Base-by-base conservation (phyloP, 1,284 basidiomycete species). In the Thecaphora thlaspeos region DNA sequence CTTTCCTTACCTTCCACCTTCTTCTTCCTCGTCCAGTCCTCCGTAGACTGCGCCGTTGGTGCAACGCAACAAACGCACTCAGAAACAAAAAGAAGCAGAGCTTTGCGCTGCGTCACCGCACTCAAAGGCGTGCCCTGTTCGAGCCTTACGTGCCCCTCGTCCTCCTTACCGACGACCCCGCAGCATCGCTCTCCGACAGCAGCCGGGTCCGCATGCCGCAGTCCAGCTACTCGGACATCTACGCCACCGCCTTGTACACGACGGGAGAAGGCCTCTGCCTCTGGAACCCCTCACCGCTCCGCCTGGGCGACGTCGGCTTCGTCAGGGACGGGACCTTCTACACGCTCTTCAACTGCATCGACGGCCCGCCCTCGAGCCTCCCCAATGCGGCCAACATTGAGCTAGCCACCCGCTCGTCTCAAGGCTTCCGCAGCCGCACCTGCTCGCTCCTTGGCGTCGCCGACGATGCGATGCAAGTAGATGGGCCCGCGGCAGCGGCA, bases 251-350 rank as follows among this genome's bases (percentile, higher is more conserved):
- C 43, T 43, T 71, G 9, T 69, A 71, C 43, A 48, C 52, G 17
- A 46, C 49, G 15, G 59, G 66, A 39, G 68, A 71, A 47, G 68
- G 68, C 38, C 48, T 66, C 26, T 66, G 62, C 10, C 62, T 71
- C 1, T 71, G 68, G 68, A 68, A 71, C 39, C 68, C 68, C 17
- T 62, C 61, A 11, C 59, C 62, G 18, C 56, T 61, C 19, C 53
- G 50, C 34, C 58, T 68, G 3, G 64, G 60, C 19, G 64, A 65
- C 44, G 53, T 68, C 38, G 70, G 70, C 28, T 70, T 57, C 45
- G 48, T 72, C 32, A 61, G 68, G 12, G 58, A 72, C 46, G 70
- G 70, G 30, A 49, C 61, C 12, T 72, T 72, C 55, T 55, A 55
- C 23, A 55, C 51, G 15, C 61, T 72, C 26, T 72, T 49, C 59